Evolutionary conservation across 1,139 yeast genomes (phyloP).

Genomic region (Saccharomyces hybrid): DNA sequence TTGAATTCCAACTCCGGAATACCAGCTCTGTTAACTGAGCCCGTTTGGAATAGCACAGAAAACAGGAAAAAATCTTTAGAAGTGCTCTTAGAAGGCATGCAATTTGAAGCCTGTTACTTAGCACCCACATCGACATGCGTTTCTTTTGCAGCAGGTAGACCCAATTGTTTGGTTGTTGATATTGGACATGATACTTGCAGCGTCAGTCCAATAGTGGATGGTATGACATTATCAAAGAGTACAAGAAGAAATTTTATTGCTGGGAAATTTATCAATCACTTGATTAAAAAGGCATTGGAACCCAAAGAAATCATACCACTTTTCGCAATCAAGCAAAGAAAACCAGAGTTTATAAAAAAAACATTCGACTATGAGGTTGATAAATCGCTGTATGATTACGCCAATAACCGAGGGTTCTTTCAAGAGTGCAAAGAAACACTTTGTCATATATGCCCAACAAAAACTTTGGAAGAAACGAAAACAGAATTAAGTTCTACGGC

Average conservation of each 20-base stretch:
- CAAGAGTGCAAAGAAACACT: slow-evolving; percentile 62
- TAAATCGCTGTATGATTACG: slow-evolving; percentile 22
- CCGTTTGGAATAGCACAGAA: slow-evolving; percentile 59
- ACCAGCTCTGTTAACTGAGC: slow-evolving; percentile 31
- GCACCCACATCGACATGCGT: slow-evolving; percentile 86
- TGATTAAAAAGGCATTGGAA: slow-evolving; percentile 21
- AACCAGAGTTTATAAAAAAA: slow-evolving; percentile 25
- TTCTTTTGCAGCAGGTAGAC: slow-evolving; percentile 89
- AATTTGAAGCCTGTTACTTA: slow-evolving; percentile 85
- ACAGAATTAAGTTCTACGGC: slow-evolving; percentile 20
- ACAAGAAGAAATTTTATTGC: slow-evolving; percentile 62
- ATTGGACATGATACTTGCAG: slow-evolving; percentile 79
- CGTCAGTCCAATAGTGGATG: slow-evolving; percentile 92
- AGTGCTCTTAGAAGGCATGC: slow-evolving; percentile 60
- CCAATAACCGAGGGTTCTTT: slow-evolving; percentile 34
- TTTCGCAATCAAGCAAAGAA: slow-evolving; percentile 27
- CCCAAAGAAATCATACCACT: slow-evolving; percentile 29
- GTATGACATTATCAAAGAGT: slow-evolving; percentile 71
- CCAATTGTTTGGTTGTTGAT: slow-evolving; percentile 89
- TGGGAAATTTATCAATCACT: slow-evolving; percentile 44
- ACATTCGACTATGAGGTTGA: slow-evolving; percentile 33
- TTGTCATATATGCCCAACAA: slow-evolving; percentile 36
- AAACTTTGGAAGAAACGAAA: slow-evolving; percentile 19
- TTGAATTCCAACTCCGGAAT: slow-evolving; percentile 35
- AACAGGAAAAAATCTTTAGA: slow-evolving; percentile 73